A percentile compares a stretch with the other conserved stretches of the same genome.
Conservation (phyloP, 176 grass and related monocot genomes). For the Ampelocalamus luodianensis region DNA sequence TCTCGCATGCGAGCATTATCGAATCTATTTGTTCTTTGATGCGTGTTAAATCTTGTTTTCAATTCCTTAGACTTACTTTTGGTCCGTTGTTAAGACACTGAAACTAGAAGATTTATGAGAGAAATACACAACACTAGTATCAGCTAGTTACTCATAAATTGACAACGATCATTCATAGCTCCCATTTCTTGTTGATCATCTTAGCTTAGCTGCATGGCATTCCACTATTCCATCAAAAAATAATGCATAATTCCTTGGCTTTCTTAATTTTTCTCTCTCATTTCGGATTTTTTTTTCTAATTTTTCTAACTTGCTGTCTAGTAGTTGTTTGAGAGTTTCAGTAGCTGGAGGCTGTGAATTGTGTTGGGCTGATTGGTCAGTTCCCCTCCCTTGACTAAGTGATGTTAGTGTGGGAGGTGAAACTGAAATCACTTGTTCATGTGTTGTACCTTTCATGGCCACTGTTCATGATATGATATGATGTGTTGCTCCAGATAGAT, state of each 20-base stretch:
- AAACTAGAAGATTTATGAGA: too few relatives aligned
- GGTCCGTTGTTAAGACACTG: too few relatives aligned
- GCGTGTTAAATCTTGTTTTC: too few relatives aligned
- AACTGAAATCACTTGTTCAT: constrained; percentile 25
- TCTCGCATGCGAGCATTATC: too few relatives aligned
- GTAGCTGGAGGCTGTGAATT: neutral
- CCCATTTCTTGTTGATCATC: constrained; percentile 13
- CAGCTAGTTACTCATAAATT: too few relatives aligned
- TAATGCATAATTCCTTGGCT: constrained; percentile 31
- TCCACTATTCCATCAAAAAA: constrained; percentile 38
- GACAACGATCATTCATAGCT: neutral
- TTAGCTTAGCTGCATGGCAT: constrained; percentile 46
- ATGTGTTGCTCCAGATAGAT: neutral
- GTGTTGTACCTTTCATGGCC: neutral
- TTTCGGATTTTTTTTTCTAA: neutral
- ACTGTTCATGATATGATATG: constrained; percentile 9
- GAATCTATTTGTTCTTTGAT: too few relatives aligned
- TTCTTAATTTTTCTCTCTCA: neutral
- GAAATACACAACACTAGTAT: too few relatives aligned
- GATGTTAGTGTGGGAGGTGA: constrained; percentile 17
- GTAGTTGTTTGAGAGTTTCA: neutral
- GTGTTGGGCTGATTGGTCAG: constrained; percentile 6
- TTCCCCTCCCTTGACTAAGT: neutral
- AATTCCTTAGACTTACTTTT: too few relatives aligned
- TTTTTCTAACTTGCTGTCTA: constrained; percentile 18